phyloP scores from a whole-genome alignment of 192 early-diverging fungal genomes.

The Glomus cerebriforme region DNA sequence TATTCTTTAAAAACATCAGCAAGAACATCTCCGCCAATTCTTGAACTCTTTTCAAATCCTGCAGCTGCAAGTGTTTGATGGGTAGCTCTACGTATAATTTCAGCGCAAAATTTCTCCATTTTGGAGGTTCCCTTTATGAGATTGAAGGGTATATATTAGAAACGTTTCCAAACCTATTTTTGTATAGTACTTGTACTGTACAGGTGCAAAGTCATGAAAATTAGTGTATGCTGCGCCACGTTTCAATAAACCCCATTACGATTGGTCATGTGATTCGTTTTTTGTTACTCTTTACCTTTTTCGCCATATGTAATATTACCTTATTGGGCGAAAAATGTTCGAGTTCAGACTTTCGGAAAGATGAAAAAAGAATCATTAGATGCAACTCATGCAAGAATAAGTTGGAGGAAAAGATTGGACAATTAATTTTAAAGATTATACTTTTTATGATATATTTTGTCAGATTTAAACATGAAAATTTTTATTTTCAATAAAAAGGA shows the following conservation, averaged over 20 bases:
- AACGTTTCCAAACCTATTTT: not conserved
- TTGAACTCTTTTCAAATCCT: constrained; percentile 55
- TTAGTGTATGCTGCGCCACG: not conserved
- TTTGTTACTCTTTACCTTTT: too few relatives aligned
- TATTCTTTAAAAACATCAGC: constrained; percentile 57
- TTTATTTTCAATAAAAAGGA: too few relatives aligned
- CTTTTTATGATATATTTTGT: too few relatives aligned
- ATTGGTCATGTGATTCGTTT: not conserved
- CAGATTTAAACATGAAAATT: too few relatives aligned
- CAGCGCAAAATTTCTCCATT: constrained; percentile 16
- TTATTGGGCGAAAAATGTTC: too few relatives aligned
- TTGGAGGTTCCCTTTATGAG: not conserved
- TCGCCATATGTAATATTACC: too few relatives aligned
- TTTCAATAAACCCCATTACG: not conserved
- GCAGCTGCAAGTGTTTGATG: constrained; percentile 34
- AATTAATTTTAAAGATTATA: too few relatives aligned
- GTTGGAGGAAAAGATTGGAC: too few relatives aligned
- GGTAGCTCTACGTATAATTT: not conserved
- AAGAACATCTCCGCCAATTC: constrained; percentile 44
- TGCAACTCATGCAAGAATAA: too few relatives aligned
- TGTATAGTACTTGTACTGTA: not conserved
- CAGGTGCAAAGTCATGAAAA: not conserved
- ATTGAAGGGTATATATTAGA: not conserved
- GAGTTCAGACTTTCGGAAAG: too few relatives aligned
- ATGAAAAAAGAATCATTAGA: too few relatives aligned